These are phyloP conservation scores for Dactylellina sp. DNA, from an alignment of 2,329 filamentous ascomycete species.

Conservation along the genomic window DNA sequence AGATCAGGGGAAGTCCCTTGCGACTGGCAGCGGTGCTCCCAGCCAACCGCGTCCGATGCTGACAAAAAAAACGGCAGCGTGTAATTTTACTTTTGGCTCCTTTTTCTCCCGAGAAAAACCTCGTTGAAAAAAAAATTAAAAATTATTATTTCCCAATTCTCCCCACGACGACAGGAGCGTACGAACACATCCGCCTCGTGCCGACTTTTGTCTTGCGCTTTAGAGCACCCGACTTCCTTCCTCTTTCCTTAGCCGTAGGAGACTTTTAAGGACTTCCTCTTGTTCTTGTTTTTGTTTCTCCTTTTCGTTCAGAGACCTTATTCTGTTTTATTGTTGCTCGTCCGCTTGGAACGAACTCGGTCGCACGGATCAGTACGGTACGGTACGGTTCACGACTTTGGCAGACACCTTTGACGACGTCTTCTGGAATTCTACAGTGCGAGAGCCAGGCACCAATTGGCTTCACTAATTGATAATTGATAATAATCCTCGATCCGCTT, in stretches of 20 bases:
- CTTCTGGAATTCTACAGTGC: conserved; percentile 61
- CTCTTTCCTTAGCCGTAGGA: conserved; percentile 35
- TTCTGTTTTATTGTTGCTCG: no score
- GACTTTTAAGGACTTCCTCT: conserved; percentile 14
- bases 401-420: conserved; percentile 36
- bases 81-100: conserved; percentile 31
- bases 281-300: conserved; percentile 26
- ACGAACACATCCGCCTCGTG: conserved; percentile 50
- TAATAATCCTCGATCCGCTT: no score
- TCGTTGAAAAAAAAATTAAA: conserved; percentile 13
- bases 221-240: conserved; percentile 33
- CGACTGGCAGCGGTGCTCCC: no score
- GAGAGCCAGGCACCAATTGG: conserved; percentile 66
- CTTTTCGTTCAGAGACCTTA: conserved; percentile 25
- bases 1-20: conserved; percentile 46
- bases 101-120: conserved; percentile 8
- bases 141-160: conserved; percentile 5
- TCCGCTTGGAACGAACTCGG: conserved; percentile 31
- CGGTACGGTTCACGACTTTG: conserved; percentile 21
- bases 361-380: background rate
- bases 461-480: conserved; percentile 66
- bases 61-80: conserved; percentile 35
- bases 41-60: conserved; percentile 47
- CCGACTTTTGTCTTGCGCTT: conserved; percentile 34
- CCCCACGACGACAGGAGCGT: background rate